Percentiles rank a stretch among this genome's conserved stretches.
Evolutionary conservation across 306 rosid species (phyloP).

Genomic region (Trifolium pratense): DNA sequence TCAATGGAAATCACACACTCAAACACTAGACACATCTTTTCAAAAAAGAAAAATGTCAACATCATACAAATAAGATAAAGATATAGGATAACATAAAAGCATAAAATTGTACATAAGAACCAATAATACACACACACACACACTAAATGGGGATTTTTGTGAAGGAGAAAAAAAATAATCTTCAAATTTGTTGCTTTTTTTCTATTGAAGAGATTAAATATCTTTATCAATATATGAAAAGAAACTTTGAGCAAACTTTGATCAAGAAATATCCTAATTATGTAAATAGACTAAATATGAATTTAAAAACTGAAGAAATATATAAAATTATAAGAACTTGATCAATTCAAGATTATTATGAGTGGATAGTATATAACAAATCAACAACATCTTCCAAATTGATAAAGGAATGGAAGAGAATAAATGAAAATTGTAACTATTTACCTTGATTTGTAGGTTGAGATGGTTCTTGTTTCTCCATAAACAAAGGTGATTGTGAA

Average conservation of each 20-base stretch:
- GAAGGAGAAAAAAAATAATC: not conserved
- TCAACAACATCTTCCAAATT: not conserved
- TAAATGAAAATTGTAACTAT: not conserved
- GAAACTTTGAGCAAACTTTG: not conserved
- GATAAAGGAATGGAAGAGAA: not conserved
- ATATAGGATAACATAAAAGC: not conserved
- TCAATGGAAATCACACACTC: not conserved
- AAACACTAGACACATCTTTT: not conserved
- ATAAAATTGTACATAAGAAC: not conserved
- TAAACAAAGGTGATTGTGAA: conserved; percentile 37
- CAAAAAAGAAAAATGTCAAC: not conserved
- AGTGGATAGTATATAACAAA: not conserved
- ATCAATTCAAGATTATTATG: not conserved
- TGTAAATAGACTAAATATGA: not conserved
- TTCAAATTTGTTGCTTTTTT: not conserved
- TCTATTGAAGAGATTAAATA: not conserved
- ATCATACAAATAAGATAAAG: not conserved
- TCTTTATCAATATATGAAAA: not conserved
- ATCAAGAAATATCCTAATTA: not conserved
- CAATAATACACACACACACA: too few relatives aligned
- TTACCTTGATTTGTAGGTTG: conserved; percentile 43
- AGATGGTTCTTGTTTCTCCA: conserved; percentile 33
- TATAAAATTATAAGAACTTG: conserved; percentile 25
- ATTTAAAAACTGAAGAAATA: not conserved
- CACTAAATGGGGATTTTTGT: not conserved